These are phyloP conservation scores for Microbotryum lychnidis-dioicae DNA, from an alignment of 1,284 basidiomycete genomes.

Conservation along the genomic window DNA sequence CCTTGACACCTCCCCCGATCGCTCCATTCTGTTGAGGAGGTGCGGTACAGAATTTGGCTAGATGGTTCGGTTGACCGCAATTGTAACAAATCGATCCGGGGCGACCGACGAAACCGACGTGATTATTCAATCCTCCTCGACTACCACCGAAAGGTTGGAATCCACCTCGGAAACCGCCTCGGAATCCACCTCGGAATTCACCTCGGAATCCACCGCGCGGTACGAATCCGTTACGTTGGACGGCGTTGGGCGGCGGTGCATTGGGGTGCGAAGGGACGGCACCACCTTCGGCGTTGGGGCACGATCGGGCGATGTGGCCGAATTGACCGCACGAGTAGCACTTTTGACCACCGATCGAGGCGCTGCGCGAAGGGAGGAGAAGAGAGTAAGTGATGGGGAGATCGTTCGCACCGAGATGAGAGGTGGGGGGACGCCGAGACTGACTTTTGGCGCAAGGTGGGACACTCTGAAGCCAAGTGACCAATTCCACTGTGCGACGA, in stretches of 20 bases:
- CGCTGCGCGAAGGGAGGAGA: not conserved
- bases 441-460: slow-evolving; percentile 53
- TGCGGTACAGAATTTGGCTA: slow-evolving; percentile 73
- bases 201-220: slow-evolving; percentile 1
- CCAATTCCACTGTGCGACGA: slow-evolving; percentile 16
- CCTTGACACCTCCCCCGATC: too few species aligned
- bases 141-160: too few species aligned
- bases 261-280: not conserved
- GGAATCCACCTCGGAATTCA: slow-evolving; percentile 7
- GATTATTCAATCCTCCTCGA: not conserved
- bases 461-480: slow-evolving; percentile 63
- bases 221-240: not conserved
- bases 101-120: slow-evolving; percentile 41
- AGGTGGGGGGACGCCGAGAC: not conserved
- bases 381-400: not conserved
- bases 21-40: slow-evolving; percentile 53
- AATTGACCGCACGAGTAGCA: slow-evolving; percentile 5
- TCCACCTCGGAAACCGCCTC: slow-evolving; percentile 1
- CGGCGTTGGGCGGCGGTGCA: too few species aligned
- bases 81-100: slow-evolving; percentile 63
- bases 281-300: slow-evolving; percentile 42
- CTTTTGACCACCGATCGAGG: not conserved
- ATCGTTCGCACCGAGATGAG: not conserved
- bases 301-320: slow-evolving; percentile 63
- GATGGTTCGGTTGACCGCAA: slow-evolving; percentile 71